phyloP scores from a whole-genome alignment of 2,329 filamentous ascomycete genomes.

The Coleophoma cylindrospora region DNA sequence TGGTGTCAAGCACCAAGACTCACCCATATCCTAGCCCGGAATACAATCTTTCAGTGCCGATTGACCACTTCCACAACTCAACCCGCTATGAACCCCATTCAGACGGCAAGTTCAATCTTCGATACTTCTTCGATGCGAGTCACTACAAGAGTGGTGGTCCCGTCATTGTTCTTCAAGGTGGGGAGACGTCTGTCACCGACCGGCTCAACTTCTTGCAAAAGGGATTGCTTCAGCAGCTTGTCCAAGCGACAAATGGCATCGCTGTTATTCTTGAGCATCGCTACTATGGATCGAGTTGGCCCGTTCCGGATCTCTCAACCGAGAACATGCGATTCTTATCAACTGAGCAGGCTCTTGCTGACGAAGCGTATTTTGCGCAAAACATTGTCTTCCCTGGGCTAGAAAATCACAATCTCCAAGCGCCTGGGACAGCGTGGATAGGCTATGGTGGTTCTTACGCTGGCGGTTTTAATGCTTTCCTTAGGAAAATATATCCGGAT shows the following conservation, averaged over 20 bases:
- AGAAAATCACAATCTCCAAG: constrained; percentile 61
- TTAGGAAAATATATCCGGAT: constrained; percentile 72
- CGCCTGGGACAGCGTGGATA: constrained; percentile 64
- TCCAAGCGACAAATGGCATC: constrained; percentile 66
- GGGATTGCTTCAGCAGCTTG: constrained; percentile 68
- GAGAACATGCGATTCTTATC: constrained; percentile 75
- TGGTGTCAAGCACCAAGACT: constrained; percentile 3
- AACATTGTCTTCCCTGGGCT: constrained; percentile 68
- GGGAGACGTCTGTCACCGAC: constrained; percentile 60
- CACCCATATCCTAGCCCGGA: constrained; percentile 22
- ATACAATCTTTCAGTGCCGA: constrained; percentile 30
- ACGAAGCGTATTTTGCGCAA: constrained; percentile 74
- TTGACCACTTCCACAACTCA: constrained; percentile 84
- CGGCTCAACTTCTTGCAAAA: constrained; percentile 70
- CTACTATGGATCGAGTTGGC: constrained; percentile 78
- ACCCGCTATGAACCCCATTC: constrained; percentile 72
- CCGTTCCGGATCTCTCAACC: constrained; percentile 59
- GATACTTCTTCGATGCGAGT: constrained; percentile 79
- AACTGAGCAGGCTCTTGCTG: constrained; percentile 77
- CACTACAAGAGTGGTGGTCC: constrained; percentile 75
- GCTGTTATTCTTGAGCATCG: constrained; percentile 82
- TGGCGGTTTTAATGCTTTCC: constrained; percentile 71
- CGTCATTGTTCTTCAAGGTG: constrained; percentile 70
- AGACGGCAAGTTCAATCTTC: constrained; percentile 60
- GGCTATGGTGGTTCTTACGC: constrained; percentile 83